Percentiles rank a stretch among this genome's conserved stretches.
Evolutionary conservation across 129 eudicot species (phyloP).

Genomic region (Tagetes erecta): DNA sequence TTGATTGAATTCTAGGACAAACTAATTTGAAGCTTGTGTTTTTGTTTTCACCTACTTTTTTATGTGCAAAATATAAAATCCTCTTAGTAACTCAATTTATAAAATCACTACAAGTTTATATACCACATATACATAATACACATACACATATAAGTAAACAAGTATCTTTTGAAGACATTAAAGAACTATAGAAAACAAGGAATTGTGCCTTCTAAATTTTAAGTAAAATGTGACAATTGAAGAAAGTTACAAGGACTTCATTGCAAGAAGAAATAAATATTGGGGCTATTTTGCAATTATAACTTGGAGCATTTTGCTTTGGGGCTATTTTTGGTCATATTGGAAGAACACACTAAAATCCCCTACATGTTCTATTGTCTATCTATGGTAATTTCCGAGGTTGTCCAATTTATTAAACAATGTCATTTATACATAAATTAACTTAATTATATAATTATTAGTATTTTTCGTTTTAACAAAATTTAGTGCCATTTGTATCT

Average conservation of each 20-base stretch:
- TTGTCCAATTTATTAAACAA: not conserved
- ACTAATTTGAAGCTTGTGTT: constrained; percentile 5
- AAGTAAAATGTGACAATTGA: not conserved
- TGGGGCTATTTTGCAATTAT: constrained; percentile 9
- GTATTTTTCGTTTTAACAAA: too few relatives aligned
- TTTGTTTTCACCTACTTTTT: not conserved
- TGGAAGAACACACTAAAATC: constrained; percentile 3
- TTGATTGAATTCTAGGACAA: constrained; percentile 26
- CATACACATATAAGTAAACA: too few relatives aligned
- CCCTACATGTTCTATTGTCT: not conserved
- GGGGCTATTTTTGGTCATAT: not conserved
- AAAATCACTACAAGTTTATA: too few relatives aligned
- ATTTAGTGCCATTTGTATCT: too few relatives aligned
- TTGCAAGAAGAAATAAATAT: not conserved
- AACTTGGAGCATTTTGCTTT: not conserved
- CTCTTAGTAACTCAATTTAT: too few relatives aligned
- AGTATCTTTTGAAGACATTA: too few relatives aligned
- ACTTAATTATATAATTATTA: too few relatives aligned
- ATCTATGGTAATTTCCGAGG: constrained; percentile 27
- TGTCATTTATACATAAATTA: not conserved
- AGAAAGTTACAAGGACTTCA: not conserved
- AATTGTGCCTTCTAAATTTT: not conserved
- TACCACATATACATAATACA: too few relatives aligned
- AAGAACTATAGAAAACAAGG: too few relatives aligned
- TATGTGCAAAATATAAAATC: not conserved